phyloP scores from a whole-genome alignment of 2,329 filamentous ascomycete species.

The Clarireedia paspali region DNA sequence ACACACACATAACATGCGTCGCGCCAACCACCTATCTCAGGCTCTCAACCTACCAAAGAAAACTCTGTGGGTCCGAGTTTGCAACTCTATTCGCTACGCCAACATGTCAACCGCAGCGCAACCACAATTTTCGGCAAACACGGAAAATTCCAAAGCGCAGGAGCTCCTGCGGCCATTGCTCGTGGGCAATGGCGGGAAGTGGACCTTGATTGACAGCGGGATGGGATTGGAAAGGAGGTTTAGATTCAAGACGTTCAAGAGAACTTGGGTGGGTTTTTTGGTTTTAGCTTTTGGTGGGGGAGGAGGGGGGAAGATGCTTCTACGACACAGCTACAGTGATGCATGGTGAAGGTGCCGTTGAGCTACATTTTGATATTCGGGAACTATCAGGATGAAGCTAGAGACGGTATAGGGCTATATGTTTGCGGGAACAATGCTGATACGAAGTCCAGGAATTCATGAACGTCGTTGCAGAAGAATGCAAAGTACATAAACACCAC shows the following conservation, averaged over 20 bases:
- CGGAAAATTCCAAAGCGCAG: not conserved
- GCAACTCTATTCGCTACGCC: not conserved
- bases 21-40: too few species aligned
- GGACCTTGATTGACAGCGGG: slow-evolving; percentile 43
- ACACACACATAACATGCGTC: too few species aligned
- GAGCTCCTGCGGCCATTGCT: not conserved
- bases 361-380: too few species aligned
- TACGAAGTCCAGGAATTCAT: slow-evolving; percentile 54
- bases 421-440: not conserved
- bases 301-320: not conserved
- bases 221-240: slow-evolving; percentile 52
- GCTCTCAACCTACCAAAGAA: too few species aligned
- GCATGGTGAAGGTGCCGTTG: not conserved
- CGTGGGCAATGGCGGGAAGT: slow-evolving; percentile 31
- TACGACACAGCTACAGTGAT: not conserved
- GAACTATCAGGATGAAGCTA: too few species aligned
- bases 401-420: too few species aligned
- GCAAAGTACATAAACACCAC: slow-evolving; percentile 62
- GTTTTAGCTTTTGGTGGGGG: not conserved
- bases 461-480: slow-evolving; percentile 61
- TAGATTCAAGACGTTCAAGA: slow-evolving; percentile 57
- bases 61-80: too few species aligned
- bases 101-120: not conserved
- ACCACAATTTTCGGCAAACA: not conserved
- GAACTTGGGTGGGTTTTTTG: slow-evolving; percentile 49